These are phyloP conservation scores for Trametes meyenii DNA, from an alignment of 768 basidiomycete genomes.

Conservation along the genomic window DNA sequence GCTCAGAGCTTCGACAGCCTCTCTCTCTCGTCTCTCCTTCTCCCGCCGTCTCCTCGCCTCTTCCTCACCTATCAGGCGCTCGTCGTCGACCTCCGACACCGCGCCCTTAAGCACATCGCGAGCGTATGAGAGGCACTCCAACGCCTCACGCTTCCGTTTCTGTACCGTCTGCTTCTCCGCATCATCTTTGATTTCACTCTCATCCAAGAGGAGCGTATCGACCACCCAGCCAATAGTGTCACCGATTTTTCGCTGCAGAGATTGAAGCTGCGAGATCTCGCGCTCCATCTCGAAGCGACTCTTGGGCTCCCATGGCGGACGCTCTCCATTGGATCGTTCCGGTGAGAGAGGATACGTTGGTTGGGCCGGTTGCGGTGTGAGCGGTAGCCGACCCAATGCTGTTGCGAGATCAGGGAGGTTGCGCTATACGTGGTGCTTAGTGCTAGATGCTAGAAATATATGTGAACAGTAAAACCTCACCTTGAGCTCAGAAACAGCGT, in stretches of 20 bases:
- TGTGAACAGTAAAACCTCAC: slow-evolving; percentile 43
- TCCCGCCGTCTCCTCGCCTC: slow-evolving; percentile 43
- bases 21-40: slow-evolving; percentile 30
- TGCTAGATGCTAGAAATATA: slow-evolving; percentile 9
- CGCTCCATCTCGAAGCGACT: slow-evolving; percentile 72
- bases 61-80: slow-evolving; percentile 61
- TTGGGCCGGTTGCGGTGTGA: slow-evolving; percentile 40
- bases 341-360: slow-evolving; percentile 65
- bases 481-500: slow-evolving; percentile 75
- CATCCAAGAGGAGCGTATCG: slow-evolving; percentile 64
- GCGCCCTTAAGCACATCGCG: slow-evolving; percentile 69
- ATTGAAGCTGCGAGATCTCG: slow-evolving; percentile 56
- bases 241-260: slow-evolving; percentile 65
- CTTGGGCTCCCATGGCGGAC: slow-evolving; percentile 69
- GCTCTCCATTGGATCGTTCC: slow-evolving; percentile 58
- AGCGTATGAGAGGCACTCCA: slow-evolving; percentile 78
- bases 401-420: slow-evolving; percentile 86
- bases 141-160: slow-evolving; percentile 56
- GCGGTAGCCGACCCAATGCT: slow-evolving; percentile 63
- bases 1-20: slow-evolving; percentile 26
- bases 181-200: slow-evolving; percentile 43
- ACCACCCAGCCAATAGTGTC: slow-evolving; percentile 76
- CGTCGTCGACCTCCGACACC: slow-evolving; percentile 58
- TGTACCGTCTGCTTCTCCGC: slow-evolving; percentile 47
- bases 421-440: slow-evolving; percentile 46